Base-by-base conservation (phyloP, 2,329 filamentous ascomycete genomes). In the Corynespora cassiicola region DNA sequence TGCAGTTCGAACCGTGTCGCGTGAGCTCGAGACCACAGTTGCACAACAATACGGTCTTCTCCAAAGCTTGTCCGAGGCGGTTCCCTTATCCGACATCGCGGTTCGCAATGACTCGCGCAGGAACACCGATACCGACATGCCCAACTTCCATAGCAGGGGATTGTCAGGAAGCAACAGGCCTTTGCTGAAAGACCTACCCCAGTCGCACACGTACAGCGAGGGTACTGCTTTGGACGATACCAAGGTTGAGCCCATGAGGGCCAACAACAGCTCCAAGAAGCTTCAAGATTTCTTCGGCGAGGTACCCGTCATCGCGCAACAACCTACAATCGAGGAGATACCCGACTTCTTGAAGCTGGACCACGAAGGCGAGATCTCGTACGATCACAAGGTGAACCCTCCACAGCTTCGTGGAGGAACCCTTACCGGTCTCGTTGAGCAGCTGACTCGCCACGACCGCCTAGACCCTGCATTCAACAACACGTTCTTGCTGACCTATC, bases 401-500 rank as follows among this genome's bases (percentile, higher is more conserved):
- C 84, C 87, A 16, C 80, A 85, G 19, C 80, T 99, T 41, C 94
- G 91, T 66, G 94, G 92, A 52, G 94, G 94, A 30, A 95, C 92
- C 1, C 73, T 99, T 14, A 79, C 89, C 19, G 94, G 88, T 4
- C 75, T 99, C 40, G 94, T 96, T 5, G 94, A 97, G 68, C 92
- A 97, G 62, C 79, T 99, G 28, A 99, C 94, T 11, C 84, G 94
- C 31, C 94, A 99, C 63, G 94, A 99, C 71, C 94, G 95, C 61
- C 80, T 96, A 10, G 94, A 97, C 63, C 90, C 91, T 3, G 92
- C 81, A 47, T 97, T 97, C 73, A 97, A 97, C 74, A 95, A 92
- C 59, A 99, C 94, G 1, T 99, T 99, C 77, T 82, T 99, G 11
- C 81, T 99, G 23, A 99, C 94, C 1, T 99, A 99, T 67, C 82